Percentiles rank a stretch among this genome's conserved stretches.
Conservation (phyloP, 768 basidiomycete genomes). For the Tylopilus balloui region DNA sequence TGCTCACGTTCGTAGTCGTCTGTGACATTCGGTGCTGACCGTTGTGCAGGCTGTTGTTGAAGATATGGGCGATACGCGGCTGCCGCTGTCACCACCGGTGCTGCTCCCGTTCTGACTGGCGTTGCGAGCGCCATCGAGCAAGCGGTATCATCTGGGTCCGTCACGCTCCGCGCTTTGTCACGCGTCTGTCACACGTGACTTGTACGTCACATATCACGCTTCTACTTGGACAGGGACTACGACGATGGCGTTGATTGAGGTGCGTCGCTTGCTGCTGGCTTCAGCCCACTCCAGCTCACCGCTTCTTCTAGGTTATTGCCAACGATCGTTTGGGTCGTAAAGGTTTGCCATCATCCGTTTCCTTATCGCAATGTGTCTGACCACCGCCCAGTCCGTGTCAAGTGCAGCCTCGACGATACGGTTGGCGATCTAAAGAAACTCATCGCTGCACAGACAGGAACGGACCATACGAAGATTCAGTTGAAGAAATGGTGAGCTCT, state of each 20-base stretch:
- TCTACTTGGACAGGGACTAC: background rate
- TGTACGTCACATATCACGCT: conserved; percentile 17
- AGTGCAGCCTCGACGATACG: conserved; percentile 93
- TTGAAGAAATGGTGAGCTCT: conserved; percentile 90
- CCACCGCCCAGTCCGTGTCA: conserved; percentile 73
- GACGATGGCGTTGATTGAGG: conserved; percentile 58
- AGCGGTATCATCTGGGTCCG: no score
- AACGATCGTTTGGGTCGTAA: conserved; percentile 94
- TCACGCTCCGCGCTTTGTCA: conserved; percentile 21
- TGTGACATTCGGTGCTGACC: conserved; percentile 42
- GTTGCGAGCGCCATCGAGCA: conserved; percentile 28
- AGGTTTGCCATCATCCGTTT: conserved; percentile 44
- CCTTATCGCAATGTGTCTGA: conserved; percentile 1
- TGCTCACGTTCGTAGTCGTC: conserved; percentile 76
- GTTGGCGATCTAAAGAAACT: conserved; percentile 97
- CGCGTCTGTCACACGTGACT: conserved; percentile 21
- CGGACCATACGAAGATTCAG: conserved; percentile 77
- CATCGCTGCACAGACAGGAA: conserved; percentile 95
- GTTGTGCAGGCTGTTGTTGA: conserved; percentile 17
- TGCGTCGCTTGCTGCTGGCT: conserved; percentile 16
- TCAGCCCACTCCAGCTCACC: background rate
- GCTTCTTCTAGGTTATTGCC: conserved; percentile 68
- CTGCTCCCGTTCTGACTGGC: conserved; percentile 26
- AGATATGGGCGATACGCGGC: conserved; percentile 26
- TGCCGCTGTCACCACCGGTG: conserved; percentile 12